Evolutionary conservation across 257 asterid species (phyloP).

Genomic region (Ilex aquifolium): DNA sequence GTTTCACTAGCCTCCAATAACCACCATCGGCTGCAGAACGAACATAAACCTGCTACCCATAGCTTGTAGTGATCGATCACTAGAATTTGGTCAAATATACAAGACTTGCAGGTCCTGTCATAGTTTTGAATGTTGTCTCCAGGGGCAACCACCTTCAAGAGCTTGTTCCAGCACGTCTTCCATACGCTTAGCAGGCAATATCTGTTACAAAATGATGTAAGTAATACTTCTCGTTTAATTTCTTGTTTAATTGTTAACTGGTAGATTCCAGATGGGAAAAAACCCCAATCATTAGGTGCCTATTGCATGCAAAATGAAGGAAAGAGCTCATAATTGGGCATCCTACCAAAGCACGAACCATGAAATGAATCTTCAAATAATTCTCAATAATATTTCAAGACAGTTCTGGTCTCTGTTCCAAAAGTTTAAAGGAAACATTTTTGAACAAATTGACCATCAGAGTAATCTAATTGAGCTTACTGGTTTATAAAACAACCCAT

Average conservation of each 20-base stretch:
- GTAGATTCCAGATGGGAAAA: background rate
- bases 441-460: background rate
- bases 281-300: background rate
- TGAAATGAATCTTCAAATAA: too few relatives aligned
- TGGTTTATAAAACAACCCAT: background rate
- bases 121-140: conserved; percentile 69
- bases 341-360: too few relatives aligned
- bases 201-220: conserved; percentile 34
- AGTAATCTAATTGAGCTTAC: background rate
- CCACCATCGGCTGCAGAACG: too few relatives aligned
- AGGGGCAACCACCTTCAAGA: conserved; percentile 95
- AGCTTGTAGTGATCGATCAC: too few relatives aligned
- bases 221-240: too few relatives aligned
- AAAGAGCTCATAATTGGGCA: too few relatives aligned
- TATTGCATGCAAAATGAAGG: too few relatives aligned
- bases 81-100: too few relatives aligned
- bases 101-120: conserved; percentile 23
- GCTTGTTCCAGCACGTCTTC: conserved; percentile 98
- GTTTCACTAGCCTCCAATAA: too few relatives aligned
- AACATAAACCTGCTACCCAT: too few relatives aligned
- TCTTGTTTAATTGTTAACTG: background rate
- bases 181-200: conserved; percentile 77
- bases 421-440: too few relatives aligned
- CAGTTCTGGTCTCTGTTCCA: background rate
- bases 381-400: too few relatives aligned